Conservation (phyloP, 2,329 filamentous ascomycete species). For the Colletotrichum acutatum region DNA sequence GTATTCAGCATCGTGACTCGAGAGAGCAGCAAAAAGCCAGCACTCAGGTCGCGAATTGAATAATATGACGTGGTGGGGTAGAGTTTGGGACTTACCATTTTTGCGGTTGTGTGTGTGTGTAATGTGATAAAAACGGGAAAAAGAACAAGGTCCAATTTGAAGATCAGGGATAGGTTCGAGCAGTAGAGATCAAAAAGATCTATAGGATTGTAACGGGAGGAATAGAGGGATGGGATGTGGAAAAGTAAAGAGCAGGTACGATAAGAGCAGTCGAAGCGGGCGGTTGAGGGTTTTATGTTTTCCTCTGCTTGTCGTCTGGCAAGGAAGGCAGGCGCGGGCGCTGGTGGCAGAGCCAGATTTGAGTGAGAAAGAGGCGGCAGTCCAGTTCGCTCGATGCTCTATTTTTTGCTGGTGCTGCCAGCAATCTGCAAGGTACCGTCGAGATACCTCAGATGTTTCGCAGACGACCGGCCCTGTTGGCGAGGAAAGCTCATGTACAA, state of each 20-base stretch:
- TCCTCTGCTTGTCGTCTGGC: slow-evolving; percentile 2
- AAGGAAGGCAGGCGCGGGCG: slow-evolving; percentile 7
- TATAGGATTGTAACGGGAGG: slow-evolving; percentile 3
- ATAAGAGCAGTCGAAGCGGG: slow-evolving; percentile 26
- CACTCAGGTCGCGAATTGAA: not conserved
- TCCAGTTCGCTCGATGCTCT: slow-evolving; percentile 16
- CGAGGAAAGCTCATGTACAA: slow-evolving; percentile 5
- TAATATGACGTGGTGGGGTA: not conserved
- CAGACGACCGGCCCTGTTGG: slow-evolving; percentile 1
- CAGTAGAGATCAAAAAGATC: slow-evolving; percentile 16
- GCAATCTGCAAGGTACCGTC: slow-evolving; percentile 29
- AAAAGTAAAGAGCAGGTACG: slow-evolving; percentile 1
- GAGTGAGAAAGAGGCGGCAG: not conserved
- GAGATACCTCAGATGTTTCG: slow-evolving; percentile 17
- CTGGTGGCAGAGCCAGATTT: slow-evolving; percentile 10
- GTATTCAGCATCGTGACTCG: not conserved
- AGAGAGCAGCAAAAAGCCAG: not conserved
- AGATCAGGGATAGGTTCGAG: not conserved
- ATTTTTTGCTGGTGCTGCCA: not conserved
- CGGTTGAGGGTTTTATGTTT: slow-evolving; percentile 40
- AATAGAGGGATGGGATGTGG: slow-evolving; percentile 11
- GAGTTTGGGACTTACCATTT: slow-evolving; percentile 39
- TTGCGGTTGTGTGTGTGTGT: slow-evolving; percentile 34
- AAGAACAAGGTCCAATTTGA: not conserved
- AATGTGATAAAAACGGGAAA: slow-evolving; percentile 12